Evolutionary conservation across 2,329 filamentous ascomycete genomes (phyloP), one percentile per base, ranked within the genome.

Genomic region (Nectriaceae sp.): DNA sequence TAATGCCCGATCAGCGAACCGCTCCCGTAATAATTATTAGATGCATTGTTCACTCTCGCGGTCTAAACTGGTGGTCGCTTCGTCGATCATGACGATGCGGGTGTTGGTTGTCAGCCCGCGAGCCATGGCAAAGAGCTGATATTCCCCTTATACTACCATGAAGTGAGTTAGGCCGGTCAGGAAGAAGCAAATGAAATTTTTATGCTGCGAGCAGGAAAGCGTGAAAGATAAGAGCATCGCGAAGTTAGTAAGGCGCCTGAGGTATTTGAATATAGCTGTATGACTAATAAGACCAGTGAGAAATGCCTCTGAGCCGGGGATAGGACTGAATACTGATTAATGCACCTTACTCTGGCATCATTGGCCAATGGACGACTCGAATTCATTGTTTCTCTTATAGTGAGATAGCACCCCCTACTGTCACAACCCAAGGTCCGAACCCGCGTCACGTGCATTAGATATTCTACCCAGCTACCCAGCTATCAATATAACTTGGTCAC

Each of bases 41-140:
- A 90, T 88, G 69, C 85, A 85, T 53, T 82, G 77, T 52, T 90
- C 87, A 1, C 85, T 89, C 56, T 89, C 86, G 60, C 87, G 84
- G 57, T 90, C 87, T 3, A 89, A 83, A 1, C 76, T 81, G 1
- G 80, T 83, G 0, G 87, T 90, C 1, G 87, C 87, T 64, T 90
- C 87, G 66, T 90, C 87, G 60, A 86, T 89, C 16, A 90, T 78
- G 53, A 90, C 87, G 59, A 90, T 88, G 49, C 83, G 82, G 0
- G 80, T 82, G 19, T 80, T 75, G 31, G 84, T 78, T 2, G 90
- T 84, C 4, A 90, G 74, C 0, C 86, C 87, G 1, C 87, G 78
- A 0, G 86, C 86, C 0, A 90, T 71, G 2, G 87, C 85, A 77
- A 89, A 85, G 21, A 90, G 73, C 62, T 89, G 87, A 16, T 87